These are phyloP conservation scores for Cutaneotrichosporon sp. DNA, from an alignment of 1,284 basidiomycete genomes.

Conservation along the genomic window DNA sequence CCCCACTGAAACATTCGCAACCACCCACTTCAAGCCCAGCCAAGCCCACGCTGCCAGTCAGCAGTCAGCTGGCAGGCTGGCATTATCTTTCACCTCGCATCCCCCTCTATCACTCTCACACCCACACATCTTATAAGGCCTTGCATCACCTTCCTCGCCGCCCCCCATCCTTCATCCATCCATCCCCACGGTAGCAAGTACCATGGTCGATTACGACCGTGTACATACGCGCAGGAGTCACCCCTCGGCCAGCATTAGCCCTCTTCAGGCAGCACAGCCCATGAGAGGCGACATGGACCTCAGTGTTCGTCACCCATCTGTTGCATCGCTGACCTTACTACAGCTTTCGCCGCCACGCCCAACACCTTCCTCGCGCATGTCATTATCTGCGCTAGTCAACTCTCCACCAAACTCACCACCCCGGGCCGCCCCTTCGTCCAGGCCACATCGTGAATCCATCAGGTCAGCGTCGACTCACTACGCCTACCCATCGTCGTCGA, in stretches of 20 bases:
- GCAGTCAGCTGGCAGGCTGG: slow-evolving; percentile 1
- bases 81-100: background rate
- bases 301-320: slow-evolving; percentile 12
- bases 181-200: background rate
- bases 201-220: slow-evolving; percentile 23
- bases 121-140: background rate
- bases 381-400: slow-evolving; percentile 44
- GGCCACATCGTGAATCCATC: slow-evolving; percentile 8
- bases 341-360: slow-evolving; percentile 29
- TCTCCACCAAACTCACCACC: slow-evolving; percentile 29
- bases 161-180: background rate
- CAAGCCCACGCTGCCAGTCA: background rate
- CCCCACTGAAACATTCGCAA: background rate
- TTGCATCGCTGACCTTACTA: slow-evolving; percentile 1
- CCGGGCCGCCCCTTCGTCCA: slow-evolving; percentile 5
- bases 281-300: slow-evolving; percentile 18
- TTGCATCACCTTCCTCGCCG: background rate
- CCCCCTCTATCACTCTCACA: background rate
- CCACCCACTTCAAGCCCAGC: background rate
- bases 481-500: slow-evolving; percentile 4
- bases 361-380: slow-evolving; percentile 37
- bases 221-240: slow-evolving; percentile 9
- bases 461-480: slow-evolving; percentile 9
- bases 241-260: slow-evolving; percentile 23
- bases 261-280: slow-evolving; percentile 14